A percentile compares a stretch with the other conserved stretches of the same genome.
phyloP scores from a whole-genome alignment of 1,139 yeast genomes.

The Kodamaea plutei region DNA sequence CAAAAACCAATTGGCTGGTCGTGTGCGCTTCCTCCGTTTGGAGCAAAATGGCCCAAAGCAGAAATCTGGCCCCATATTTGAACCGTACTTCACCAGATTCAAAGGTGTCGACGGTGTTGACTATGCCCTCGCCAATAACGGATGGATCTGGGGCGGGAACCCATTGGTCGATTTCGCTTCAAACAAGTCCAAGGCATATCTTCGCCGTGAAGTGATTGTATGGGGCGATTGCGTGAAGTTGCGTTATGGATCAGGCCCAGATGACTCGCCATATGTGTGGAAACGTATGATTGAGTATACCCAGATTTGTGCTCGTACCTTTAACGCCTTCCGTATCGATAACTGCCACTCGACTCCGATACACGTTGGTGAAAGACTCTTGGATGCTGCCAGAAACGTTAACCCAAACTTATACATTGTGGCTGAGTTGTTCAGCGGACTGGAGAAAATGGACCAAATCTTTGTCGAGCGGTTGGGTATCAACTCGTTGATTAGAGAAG shows the following conservation, averaged over 20 bases:
- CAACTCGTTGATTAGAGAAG: conserved; percentile 86
- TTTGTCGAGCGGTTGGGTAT: conserved; percentile 90
- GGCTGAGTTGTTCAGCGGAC: conserved; percentile 91
- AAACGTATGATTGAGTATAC: conserved; percentile 79
- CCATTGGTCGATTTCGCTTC: conserved; percentile 94
- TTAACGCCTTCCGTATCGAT: conserved; percentile 89
- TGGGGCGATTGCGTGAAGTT: conserved; percentile 98
- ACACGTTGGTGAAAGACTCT: conserved; percentile 84
- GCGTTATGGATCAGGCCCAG: conserved; percentile 71
- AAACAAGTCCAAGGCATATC: conserved; percentile 67
- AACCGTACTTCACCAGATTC: conserved; percentile 83
- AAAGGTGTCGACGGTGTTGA: conserved; percentile 42
- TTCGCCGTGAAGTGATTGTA: conserved; percentile 88
- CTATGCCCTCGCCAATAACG: conserved; percentile 86
- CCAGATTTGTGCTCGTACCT: conserved; percentile 65
- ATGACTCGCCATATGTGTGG: conserved; percentile 90
- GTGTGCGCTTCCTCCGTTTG: conserved; percentile 71
- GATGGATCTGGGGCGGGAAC: conserved; percentile 98
- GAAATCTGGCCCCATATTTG: conserved; percentile 71
- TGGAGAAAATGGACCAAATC: conserved; percentile 83
- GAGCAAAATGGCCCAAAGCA: conserved; percentile 77
- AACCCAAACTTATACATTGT: conserved; percentile 88
- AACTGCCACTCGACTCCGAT: conserved; percentile 95
- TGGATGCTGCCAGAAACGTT: conserved; percentile 82
- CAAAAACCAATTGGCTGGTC: conserved; percentile 62